Base-by-base conservation (phyloP, 192 early-diverging fungal species). In the Pilobolus umbonatus region DNA sequence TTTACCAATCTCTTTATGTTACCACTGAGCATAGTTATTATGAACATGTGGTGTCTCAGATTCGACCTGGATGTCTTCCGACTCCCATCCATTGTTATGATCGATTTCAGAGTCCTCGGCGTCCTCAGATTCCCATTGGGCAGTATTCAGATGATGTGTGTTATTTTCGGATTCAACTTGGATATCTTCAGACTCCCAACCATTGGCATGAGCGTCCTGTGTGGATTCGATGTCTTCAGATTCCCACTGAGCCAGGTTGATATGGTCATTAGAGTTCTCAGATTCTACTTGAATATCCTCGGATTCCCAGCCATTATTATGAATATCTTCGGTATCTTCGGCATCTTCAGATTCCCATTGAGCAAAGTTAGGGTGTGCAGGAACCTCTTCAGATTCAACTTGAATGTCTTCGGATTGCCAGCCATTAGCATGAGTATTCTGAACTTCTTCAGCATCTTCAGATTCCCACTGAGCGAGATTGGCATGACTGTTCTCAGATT, bases 361-460 rank as follows among this genome's bases (percentile, higher is more conserved):
- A 11, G 39, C 39, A 42, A 1, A 12, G 12, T 42, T 42, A 15
- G 15, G 2, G 19, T 42, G 39, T 3, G 11, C 11, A 40, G 2
- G 5, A n/a, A n/a, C n/a, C n/a, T n/a, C n/a, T n/a, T n/a, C n/a
- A n/a, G n/a, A n/a, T 40, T 40, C 38, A 40, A 11, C 3, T 12
- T 42, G 19, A 38, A 53, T 22, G 4, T 53, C 51, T 25, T 54
- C 52, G 7, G 32, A 34, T 22, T 35, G 32, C 7, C 31, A n/a
- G 0, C 38, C 52, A 4, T 5, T 12, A 42, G 3, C 39, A 42
- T 42, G 14, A 42, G 14, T 5, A 15, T 42, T 5, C 24, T 54
- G 21, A 8, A 53, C 12, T 38, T 54, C 52, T 10, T 53, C 51
- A n/a, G 32, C n/a, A 7, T 53, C 51, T 7, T 54, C 52, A 8